Evolutionary conservation across 2,329 filamentous ascomycete species (phyloP).

Genomic region (Rhexocercosporidium sp.): DNA sequence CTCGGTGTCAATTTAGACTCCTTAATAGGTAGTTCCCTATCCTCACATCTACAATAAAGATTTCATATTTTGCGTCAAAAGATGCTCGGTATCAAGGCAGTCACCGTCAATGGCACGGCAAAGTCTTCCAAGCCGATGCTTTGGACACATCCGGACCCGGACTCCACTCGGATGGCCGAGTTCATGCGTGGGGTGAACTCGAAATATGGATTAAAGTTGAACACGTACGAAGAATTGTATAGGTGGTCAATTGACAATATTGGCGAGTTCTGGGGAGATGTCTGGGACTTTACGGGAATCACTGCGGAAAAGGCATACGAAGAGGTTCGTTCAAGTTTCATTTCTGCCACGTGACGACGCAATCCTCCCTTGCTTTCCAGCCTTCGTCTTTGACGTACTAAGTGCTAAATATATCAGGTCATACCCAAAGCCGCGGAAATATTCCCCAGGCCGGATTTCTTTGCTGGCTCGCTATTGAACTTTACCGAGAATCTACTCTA

Average conservation of each 20-base stretch:
- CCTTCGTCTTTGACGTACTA: neutral
- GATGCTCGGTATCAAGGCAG: neutral
- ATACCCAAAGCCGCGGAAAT: constrained; percentile 71
- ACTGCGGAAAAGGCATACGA: constrained; percentile 68
- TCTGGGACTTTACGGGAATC: constrained; percentile 84
- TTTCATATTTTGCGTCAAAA: neutral
- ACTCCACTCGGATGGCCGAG: constrained; percentile 71
- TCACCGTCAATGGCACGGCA: constrained; percentile 7
- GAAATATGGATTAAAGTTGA: constrained; percentile 66
- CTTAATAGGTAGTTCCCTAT: neutral
- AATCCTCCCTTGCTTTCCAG: neutral
- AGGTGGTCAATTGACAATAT: constrained; percentile 83
- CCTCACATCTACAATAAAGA: neutral
- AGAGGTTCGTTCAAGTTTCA: constrained; percentile 52
- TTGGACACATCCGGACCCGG: constrained; percentile 73
- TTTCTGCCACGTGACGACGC: constrained; percentile 10
- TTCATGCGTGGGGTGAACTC: constrained; percentile 74
- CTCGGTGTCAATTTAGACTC: neutral
- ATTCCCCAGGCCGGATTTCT: constrained; percentile 89
- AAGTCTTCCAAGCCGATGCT: constrained; percentile 47
- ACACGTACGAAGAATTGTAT: constrained; percentile 77
- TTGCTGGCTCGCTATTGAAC: constrained; percentile 78
- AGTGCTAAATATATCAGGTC: constrained; percentile 55
- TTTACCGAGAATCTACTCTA: constrained; percentile 96
- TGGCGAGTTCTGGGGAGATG: constrained; percentile 79